Base-by-base conservation (phyloP, 208 protist genomes). In the Acanthamoeba quina region DNA sequence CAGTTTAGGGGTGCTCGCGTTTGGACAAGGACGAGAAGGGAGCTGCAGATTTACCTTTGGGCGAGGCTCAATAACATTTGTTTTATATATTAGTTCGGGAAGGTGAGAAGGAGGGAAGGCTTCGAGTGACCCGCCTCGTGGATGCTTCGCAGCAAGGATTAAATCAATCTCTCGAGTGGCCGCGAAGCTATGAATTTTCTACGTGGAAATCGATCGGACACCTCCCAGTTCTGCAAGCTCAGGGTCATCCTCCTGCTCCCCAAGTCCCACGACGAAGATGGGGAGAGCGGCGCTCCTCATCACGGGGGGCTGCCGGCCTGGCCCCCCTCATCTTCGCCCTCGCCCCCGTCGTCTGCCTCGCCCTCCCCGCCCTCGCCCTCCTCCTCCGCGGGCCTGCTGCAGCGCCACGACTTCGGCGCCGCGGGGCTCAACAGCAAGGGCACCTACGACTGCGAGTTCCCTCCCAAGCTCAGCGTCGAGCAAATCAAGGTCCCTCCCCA, bases 381-480 rank as follows among this genome's bases (percentile, higher is more conserved):
- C 60, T 66, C 60, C 24, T 66, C 60, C 60, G 2, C 60, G 24
- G 26, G 60, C 60, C 19, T 7, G 17, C 24, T 29, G 1, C 60
- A 29, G 60, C 24, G 24, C 6, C 60, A 66, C 26, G 60, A 66
- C 26, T 66, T 66, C 24, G 24, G 60, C 24, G 60, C 26, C 6
- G 60, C 60, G 15, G 60, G 60, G 17, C 60, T 66, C 60, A 66
- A 66, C 60, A 66, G 60, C 60, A 66, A 66, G 60, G 60, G 60
- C 60, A 66, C 60, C 60, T 66, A 66, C 60, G 60, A 66, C 60
- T 66, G 60, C 26, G 60, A 66, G 60, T 66, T 66, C 60, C 60
- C 60, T 11, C 60, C 60, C 26, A 66, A 66, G 15, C 60, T 66
- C 60, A 66, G 60, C 60, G 60, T 66, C 6, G 60, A 66, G 60